A percentile compares a stretch with the other conserved stretches of the same genome.
Conservation (phyloP, 2,329 filamentous ascomycete species). For the Thelonectria blattea region DNA sequence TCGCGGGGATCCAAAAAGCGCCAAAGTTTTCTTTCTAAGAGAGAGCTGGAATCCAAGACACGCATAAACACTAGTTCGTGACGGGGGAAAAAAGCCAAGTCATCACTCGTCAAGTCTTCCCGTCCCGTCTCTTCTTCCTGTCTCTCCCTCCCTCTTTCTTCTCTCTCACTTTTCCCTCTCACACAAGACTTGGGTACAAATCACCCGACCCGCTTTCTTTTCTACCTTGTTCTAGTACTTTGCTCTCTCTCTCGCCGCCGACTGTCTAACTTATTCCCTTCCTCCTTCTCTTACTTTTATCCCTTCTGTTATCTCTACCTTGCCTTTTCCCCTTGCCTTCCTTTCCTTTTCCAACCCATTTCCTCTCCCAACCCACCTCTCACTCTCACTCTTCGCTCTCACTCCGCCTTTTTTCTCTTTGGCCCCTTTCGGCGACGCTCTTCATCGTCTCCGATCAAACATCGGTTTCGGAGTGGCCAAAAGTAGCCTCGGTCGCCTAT, state of each 20-base stretch:
- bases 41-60: neutral
- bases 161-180: neutral
- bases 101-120: neutral
- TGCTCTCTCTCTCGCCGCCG: conserved; percentile 13
- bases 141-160: neutral
- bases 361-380: neutral
- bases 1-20: too few species aligned
- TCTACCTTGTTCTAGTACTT: conserved; percentile 8
- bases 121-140: neutral
- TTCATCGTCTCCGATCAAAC: neutral
- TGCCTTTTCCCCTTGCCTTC: conserved; percentile 1
- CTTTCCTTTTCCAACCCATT: conserved; percentile 20
- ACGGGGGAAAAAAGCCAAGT: neutral
- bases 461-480: neutral
- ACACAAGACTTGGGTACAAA: neutral
- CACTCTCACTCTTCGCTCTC: conserved; percentile 1
- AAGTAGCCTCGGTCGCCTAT: conserved; percentile 16
- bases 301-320: neutral
- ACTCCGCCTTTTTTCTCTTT: conserved; percentile 3
- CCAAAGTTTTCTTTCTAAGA: neutral
- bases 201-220: conserved; percentile 7
- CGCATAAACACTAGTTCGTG: neutral
- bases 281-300: conserved; percentile 19
- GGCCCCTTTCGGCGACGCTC: neutral
- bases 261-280: neutral